Conservation (phyloP, 1,284 basidiomycete species). For the Ganoderma multipileum region DNA sequence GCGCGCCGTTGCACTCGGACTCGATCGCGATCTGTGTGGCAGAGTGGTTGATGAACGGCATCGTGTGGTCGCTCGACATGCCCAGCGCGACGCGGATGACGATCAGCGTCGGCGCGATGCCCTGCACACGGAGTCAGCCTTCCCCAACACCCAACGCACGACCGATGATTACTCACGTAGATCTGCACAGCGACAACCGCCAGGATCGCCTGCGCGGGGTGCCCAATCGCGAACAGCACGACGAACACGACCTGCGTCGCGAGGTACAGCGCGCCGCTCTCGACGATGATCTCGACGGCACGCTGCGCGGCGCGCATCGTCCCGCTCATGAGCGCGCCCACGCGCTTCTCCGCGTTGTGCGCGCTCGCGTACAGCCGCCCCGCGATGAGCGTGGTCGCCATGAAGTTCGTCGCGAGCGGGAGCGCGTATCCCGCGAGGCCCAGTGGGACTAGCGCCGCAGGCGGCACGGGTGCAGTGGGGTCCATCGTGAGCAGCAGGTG, state of each 20-base stretch:
- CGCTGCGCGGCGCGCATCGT: constrained; percentile 14
- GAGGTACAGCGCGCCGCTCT: constrained; percentile 40
- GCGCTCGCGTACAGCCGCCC: constrained; percentile 42
- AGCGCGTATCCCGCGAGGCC: constrained; percentile 42
- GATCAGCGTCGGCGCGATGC: constrained; percentile 30
- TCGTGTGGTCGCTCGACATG: constrained; percentile 11
- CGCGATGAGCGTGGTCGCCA: constrained; percentile 48
- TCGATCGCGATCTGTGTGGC: constrained; percentile 1
- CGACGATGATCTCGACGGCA: constrained; percentile 45
- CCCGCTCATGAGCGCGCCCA: constrained; percentile 5
- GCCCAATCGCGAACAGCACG: constrained; percentile 42
- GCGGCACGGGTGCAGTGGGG: constrained; percentile 22
- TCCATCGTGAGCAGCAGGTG: constrained; percentile 26
- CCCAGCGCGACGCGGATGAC: constrained; percentile 31
- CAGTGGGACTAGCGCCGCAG: constrained; percentile 26
- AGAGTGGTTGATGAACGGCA: not conserved
- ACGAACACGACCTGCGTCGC: constrained; percentile 48
- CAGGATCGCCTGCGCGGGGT: constrained; percentile 44
- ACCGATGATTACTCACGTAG: constrained; percentile 38
- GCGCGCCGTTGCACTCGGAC: not conserved
- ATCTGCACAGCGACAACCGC: constrained; percentile 47
- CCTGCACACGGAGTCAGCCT: not conserved
- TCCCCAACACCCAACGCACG: too few species aligned
- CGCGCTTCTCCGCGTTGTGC: constrained; percentile 8
- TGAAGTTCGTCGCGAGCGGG: constrained; percentile 47